Percentiles rank a stretch among this genome's conserved stretches.
These are phyloP conservation scores for Erodium chrysanthum DNA, from an alignment of 441 rosid species.

Conservation along the genomic window DNA sequence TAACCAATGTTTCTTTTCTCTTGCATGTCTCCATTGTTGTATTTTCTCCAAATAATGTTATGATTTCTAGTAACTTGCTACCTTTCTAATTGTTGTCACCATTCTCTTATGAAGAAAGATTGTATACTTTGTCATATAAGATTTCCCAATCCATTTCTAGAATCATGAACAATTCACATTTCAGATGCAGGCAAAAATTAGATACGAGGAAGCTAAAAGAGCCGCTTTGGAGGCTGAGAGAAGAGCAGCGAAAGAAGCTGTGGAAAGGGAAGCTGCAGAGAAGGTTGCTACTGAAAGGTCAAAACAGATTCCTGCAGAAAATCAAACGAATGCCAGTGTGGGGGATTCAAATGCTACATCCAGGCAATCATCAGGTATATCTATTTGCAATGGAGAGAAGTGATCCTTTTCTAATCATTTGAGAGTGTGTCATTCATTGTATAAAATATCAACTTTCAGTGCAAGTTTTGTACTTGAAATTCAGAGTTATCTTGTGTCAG, in stretches of 20 bases:
- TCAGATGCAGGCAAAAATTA: slow-evolving; percentile 48
- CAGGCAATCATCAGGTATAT: slow-evolving; percentile 32
- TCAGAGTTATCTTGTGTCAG: too few relatives aligned
- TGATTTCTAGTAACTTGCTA: background rate
- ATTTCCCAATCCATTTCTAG: background rate
- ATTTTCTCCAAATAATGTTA: background rate
- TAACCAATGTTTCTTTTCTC: background rate
- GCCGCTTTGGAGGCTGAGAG: slow-evolving; percentile 59
- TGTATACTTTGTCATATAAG: background rate
- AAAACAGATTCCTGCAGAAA: slow-evolving; percentile 25
- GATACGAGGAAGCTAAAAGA: slow-evolving; percentile 65
- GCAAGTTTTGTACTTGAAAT: too few relatives aligned
- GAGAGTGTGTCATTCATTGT: background rate
- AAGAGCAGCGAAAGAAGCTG: slow-evolving; percentile 55
- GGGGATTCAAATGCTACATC: slow-evolving; percentile 26
- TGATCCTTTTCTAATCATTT: background rate
- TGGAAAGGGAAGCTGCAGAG: slow-evolving; percentile 48
- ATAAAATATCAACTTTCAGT: background rate
- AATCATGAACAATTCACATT: background rate
- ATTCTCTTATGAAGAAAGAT: background rate
- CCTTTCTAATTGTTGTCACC: background rate
- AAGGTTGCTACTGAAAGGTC: slow-evolving; percentile 22
- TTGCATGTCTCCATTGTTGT: background rate
- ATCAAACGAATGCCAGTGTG: slow-evolving; percentile 19
- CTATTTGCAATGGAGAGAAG: slow-evolving; percentile 12